Conservation (phyloP, 164 flowering plant genomes). For the Aristolochia californica region DNA sequence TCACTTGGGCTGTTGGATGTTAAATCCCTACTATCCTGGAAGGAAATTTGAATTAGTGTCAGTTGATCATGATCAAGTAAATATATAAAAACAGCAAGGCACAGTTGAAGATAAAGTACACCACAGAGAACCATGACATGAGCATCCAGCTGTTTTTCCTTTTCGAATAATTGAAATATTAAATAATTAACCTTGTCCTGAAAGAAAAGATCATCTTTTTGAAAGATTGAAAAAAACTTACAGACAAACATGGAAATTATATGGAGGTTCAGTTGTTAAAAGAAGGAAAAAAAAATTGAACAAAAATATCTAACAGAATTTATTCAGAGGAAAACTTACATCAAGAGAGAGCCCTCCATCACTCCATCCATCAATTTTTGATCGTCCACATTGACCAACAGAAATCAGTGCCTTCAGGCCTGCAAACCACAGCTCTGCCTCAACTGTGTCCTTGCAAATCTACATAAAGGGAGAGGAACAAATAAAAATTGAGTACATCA, state of each 20-base stretch:
- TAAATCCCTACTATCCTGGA: constrained; percentile 27
- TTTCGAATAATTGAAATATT: too few species aligned
- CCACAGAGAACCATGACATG: not conserved
- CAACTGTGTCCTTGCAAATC: constrained; percentile 98
- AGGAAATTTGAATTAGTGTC: constrained; percentile 1
- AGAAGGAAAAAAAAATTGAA: too few species aligned
- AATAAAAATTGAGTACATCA: not conserved
- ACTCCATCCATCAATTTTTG: constrained; percentile 93
- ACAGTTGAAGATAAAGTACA: not conserved
- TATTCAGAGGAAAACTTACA: constrained; percentile 27
- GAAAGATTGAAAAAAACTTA: not conserved
- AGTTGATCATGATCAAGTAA: not conserved
- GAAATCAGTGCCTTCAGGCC: constrained; percentile 75
- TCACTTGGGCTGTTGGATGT: constrained; percentile 27
- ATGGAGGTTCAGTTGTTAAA: too few species aligned
- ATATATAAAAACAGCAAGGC: not conserved
- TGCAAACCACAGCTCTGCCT: constrained; percentile 93
- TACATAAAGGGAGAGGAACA: constrained; percentile 14
- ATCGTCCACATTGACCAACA: constrained; percentile 77
- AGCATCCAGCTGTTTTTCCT: too few species aligned
- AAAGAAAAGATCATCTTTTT: too few species aligned
- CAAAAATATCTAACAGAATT: too few species aligned
- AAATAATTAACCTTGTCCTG: too few species aligned
- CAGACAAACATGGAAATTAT: not conserved
- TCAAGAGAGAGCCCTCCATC: constrained; percentile 75